Evolutionary conservation across 2,329 filamentous ascomycete genomes (phyloP), one percentile per base, ranked within the genome.

Genomic region (Ophiostoma sp.): DNA sequence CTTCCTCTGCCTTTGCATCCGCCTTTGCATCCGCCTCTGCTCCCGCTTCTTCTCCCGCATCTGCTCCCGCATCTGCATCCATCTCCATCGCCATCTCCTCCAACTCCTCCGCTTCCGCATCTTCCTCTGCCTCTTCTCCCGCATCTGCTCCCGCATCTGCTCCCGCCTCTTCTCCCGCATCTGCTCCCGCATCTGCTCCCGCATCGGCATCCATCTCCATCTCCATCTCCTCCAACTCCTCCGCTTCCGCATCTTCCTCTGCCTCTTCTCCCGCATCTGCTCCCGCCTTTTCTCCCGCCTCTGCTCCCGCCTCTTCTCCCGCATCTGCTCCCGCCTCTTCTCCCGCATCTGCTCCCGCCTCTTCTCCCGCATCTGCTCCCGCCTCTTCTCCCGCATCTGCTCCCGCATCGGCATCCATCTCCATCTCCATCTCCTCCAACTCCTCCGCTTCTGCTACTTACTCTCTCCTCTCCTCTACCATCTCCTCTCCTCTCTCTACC

Each of bases 171-270:
- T n/a, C 67, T 4, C 27, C 49, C 18, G 47, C 45, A 62, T 38
- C 67, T 44, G 27, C 67, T 4, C 27, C 47, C 36, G 40, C 67
- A 41, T 64, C 64, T n/a, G 36, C 63, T 38, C 16, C 52, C 14
- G 49, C 47, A 52, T 40, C 67, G 36, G 14, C 40, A 41, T 62
- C 64, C 67, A 44, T 64, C 52, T 64, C 67, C 45, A 41, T 60
- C 16, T 64, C 62, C 47, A 18, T n/a, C 18, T 55, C 49, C 40
- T 65, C 66, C 42, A 44, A 36, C 36, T 62, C 42, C 1, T 64
- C 60, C 58, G 64, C 68, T 44, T 65, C 62, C 18, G 60, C 60
- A 3, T 3, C 62, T 7, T 40, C 11, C 47, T 66, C 36, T 2
- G 40, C 27, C 11, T 41, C 7, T 41, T 38, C 40, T 55, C 11